Evolutionary conservation across 257 asterid genomes (phyloP).

Genomic region (Solanum piurae): DNA sequence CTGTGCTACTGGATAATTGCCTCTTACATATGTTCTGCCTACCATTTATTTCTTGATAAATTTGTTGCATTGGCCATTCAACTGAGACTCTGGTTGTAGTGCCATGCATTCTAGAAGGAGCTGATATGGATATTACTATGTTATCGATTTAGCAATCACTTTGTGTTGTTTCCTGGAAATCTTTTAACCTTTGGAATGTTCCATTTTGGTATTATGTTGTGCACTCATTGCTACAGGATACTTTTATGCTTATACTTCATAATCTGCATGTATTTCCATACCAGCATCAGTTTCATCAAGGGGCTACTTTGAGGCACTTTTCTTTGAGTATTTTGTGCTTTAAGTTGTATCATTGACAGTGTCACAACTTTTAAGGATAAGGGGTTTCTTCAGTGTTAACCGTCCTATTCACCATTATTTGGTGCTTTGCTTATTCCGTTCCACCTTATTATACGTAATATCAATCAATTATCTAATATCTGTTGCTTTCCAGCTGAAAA

Average conservation of each 20-base stretch:
- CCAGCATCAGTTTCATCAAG: not conserved
- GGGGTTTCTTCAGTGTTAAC: not conserved
- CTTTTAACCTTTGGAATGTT: not conserved
- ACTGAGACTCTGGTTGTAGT: not conserved
- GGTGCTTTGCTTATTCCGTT: not conserved
- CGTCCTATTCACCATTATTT: not conserved
- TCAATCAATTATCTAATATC: not conserved
- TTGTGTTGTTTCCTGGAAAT: not conserved
- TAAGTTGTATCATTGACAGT: not conserved
- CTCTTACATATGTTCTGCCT: not conserved
- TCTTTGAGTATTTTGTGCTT: not conserved
- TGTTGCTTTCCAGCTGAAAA: conserved; percentile 62
- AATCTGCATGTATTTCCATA: not conserved
- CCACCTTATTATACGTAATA: not conserved
- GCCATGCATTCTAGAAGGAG: not conserved
- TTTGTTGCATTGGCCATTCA: not conserved
- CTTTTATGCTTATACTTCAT: not conserved
- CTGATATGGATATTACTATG: not conserved
- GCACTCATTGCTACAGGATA: not conserved
- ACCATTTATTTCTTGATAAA: not conserved
- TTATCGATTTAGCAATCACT: not conserved
- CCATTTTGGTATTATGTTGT: not conserved
- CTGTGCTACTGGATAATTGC: not conserved
- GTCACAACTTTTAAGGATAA: not conserved
- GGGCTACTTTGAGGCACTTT: not conserved